Conservation (phyloP, 2,329 filamentous ascomycete genomes). For the Exophiala sideris region DNA sequence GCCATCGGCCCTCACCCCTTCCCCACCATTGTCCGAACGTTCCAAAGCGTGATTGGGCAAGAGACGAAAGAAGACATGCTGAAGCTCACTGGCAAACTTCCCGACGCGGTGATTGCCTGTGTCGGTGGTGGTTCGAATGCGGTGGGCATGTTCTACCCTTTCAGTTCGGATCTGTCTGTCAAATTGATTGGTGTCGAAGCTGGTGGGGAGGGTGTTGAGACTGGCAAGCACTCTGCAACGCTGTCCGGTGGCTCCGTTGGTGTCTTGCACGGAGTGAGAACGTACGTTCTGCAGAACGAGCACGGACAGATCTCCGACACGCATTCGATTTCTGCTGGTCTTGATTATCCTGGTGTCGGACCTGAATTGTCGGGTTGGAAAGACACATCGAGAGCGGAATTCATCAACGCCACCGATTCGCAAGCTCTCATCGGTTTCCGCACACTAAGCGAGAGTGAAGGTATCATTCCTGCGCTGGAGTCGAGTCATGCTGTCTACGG, state of each 20-base stretch:
- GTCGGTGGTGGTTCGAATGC: slow-evolving; percentile 95
- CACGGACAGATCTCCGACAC: slow-evolving; percentile 93
- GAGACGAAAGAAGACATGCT: slow-evolving; percentile 93
- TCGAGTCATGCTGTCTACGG: slow-evolving; percentile 89
- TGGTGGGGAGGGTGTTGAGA: slow-evolving; percentile 88
- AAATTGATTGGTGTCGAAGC: slow-evolving; percentile 93
- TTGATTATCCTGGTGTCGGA: slow-evolving; percentile 96
- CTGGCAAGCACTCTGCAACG: slow-evolving; percentile 79
- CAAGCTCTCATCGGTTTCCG: slow-evolving; percentile 86
- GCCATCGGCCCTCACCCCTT: slow-evolving; percentile 97
- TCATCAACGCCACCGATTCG: slow-evolving; percentile 86
- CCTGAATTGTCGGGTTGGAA: slow-evolving; percentile 93
- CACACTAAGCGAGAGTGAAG: slow-evolving; percentile 80
- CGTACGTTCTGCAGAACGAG: slow-evolving; percentile 88
- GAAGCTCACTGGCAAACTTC: slow-evolving; percentile 78
- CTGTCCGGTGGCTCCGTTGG: slow-evolving; percentile 83
- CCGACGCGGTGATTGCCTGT: slow-evolving; percentile 93
- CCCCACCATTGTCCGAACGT: slow-evolving; percentile 94
- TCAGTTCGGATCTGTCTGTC: slow-evolving; percentile 77
- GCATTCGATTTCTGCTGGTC: slow-evolving; percentile 91
- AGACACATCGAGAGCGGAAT: slow-evolving; percentile 79
- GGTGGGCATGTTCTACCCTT: slow-evolving; percentile 97
- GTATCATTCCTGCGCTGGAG: slow-evolving; percentile 95
- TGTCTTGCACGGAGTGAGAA: slow-evolving; percentile 91
- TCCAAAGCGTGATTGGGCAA: slow-evolving; percentile 93